Conservation (phyloP, 169 alveolate genomes). For the Babesia gibsoni region DNA sequence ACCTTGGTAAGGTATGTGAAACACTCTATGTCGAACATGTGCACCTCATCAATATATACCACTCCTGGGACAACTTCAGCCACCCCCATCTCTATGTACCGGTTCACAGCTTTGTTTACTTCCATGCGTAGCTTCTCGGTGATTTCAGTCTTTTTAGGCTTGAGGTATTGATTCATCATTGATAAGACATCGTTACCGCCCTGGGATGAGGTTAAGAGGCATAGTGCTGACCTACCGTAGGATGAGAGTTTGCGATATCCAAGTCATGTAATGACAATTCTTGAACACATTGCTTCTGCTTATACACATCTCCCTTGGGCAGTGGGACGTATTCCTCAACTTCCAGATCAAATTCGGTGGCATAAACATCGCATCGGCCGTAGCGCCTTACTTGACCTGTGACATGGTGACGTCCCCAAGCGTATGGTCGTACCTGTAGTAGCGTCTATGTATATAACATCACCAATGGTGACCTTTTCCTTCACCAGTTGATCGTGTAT, state of each 20-base stretch:
- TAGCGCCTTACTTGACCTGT: constrained; percentile 91
- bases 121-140: constrained; percentile 98
- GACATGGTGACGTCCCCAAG: too few species aligned
- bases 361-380: constrained; percentile 97
- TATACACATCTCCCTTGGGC: constrained; percentile 99
- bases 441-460: constrained; percentile 96
- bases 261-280: constrained; percentile 99
- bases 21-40: constrained; percentile 99
- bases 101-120: constrained; percentile 97
- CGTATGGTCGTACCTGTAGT: constrained; percentile 85
- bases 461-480: constrained; percentile 96
- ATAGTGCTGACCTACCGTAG: constrained; percentile 71
- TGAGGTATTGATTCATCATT: constrained; percentile 93
- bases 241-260: constrained; percentile 99
- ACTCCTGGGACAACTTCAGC: constrained; percentile 99
- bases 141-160: constrained; percentile 98
- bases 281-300: constrained; percentile 98
- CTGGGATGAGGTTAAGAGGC: constrained; percentile 10
- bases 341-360: constrained; percentile 98
- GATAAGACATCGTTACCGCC: constrained; percentile 97
- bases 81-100: constrained; percentile 94
- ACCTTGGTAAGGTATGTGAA: constrained; percentile 98
- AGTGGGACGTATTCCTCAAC: constrained; percentile 99
- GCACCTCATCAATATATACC: constrained; percentile 98
- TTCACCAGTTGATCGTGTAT: constrained; percentile 95